Base-by-base conservation (phyloP, 305 asterid genomes). In the Fraxinus albicans region DNA sequence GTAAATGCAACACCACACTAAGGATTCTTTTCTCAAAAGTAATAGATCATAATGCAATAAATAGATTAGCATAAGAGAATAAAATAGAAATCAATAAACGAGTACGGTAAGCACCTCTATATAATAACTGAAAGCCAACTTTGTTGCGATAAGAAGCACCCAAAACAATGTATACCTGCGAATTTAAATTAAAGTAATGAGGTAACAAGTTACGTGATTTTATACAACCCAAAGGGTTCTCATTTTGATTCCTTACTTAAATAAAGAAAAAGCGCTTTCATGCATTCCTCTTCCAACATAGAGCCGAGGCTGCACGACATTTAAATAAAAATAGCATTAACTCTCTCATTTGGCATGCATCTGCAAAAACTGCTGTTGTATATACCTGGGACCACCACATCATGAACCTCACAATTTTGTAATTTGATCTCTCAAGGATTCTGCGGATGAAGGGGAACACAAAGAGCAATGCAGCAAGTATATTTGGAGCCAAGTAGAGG, bases 371-470 rank as follows among this genome's bases (percentile, higher is more conserved):
- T 55, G 27, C 19, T 35, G 73, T 75, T 73, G 25, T 31, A 75
- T 87, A 77, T 84, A 97, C 99, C 97, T 97, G 99, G 50, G 98
- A 93, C 98, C 99, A 97, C 99, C 99, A 97, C 99, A 97, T 97
- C 95, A 91, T 91, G 83, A 97, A 96, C 98, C 94, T 95, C 91
- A 95, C 94, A 86, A 97, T 88, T 90, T 86, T 97, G 89, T 89
- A 91, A 83, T 97, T 90, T 88, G 99, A 97, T 82, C 99, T 93
- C 91, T 97, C 99, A 76, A 97, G 98, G 90, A 86, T 91, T 82
- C 99, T 94, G 4, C 99, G 98, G 75, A 95, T 73, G 84, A 92
- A 92, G 76, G 99, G 99, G 78, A 97, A 95, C 82, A 97, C 94
- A 83, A 97, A 97, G 65, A 97, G 90, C 75, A 92, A 58, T 21